These are phyloP conservation scores for Sporothrix protearum DNA, from an alignment of 2,329 filamentous ascomycete species.

Conservation along the genomic window DNA sequence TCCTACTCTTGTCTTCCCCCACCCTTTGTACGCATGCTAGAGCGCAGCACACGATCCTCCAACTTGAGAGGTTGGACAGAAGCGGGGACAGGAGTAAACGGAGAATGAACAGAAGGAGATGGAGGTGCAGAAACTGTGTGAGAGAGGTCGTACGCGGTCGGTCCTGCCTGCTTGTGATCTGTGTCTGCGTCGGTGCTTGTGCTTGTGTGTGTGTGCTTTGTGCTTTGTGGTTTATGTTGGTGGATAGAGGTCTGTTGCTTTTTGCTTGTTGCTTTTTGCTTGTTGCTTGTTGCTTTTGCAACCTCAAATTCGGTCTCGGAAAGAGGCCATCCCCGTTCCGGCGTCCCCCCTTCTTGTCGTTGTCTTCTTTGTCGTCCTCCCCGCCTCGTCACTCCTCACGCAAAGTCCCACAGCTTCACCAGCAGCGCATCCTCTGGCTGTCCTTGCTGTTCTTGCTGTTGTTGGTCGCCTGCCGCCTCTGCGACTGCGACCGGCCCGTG, in stretches of 20 bases:
- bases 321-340: not conserved
- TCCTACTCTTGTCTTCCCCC: not conserved
- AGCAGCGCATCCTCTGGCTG: conserved; percentile 52
- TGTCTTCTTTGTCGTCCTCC: not conserved
- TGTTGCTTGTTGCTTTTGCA: not conserved
- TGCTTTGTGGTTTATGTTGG: not conserved
- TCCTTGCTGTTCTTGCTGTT: too few relatives aligned
- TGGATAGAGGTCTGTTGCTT: not conserved
- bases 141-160: not conserved
- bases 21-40: not conserved
- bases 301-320: not conserved
- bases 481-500: conserved; percentile 44
- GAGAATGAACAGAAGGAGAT: not conserved
- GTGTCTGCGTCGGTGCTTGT: not conserved
- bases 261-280: not conserved
- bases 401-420: conserved; percentile 61
- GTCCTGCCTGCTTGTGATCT: conserved; percentile 8
- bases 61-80: not conserved
- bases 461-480: not conserved
- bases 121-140: not conserved
- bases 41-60: conserved; percentile 3
- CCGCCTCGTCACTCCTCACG: conserved; percentile 26
- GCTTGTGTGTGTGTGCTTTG: not conserved
- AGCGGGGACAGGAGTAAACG: not conserved
- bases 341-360: not conserved